A percentile compares a stretch with the other conserved stretches of the same genome.
phyloP scores from a whole-genome alignment of 768 basidiomycete genomes.

The Artomyces pyxidatus region DNA sequence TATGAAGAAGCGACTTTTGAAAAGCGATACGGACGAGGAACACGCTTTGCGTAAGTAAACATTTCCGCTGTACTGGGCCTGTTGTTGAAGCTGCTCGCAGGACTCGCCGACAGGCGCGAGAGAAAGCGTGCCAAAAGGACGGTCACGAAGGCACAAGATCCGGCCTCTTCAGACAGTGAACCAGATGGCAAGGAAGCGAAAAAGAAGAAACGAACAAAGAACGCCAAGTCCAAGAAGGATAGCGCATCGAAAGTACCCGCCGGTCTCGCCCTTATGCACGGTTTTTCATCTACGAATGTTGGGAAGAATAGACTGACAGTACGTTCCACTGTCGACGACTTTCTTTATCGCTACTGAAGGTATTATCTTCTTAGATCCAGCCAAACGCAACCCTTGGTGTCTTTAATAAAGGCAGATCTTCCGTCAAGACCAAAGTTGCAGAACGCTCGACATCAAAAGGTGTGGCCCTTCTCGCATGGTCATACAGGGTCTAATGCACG shows the following conservation, averaged over 20 bases:
- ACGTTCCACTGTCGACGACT: too few species aligned
- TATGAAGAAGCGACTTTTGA: conserved; percentile 3
- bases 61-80: not conserved
- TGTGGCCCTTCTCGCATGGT: not conserved
- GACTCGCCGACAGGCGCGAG: conserved; percentile 57
- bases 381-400: conserved; percentile 42
- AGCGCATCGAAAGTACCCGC: conserved; percentile 30
- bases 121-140: conserved; percentile 37
- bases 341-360: too few species aligned
- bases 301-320: conserved; percentile 59
- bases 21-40: conserved; percentile 26
- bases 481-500: not conserved
- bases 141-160: conserved; percentile 10
- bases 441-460: conserved; percentile 23
- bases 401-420: conserved; percentile 60
- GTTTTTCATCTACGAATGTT: conserved; percentile 54
- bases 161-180: not conserved
- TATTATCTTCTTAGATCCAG: conserved; percentile 30
- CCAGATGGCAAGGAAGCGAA: conserved; percentile 1
- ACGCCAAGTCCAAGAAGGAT: conserved; percentile 15
- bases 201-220: conserved; percentile 17
- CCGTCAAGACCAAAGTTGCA: conserved; percentile 29
- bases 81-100: conserved; percentile 26
- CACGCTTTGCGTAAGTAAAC: conserved; percentile 27
- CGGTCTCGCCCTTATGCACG: conserved; percentile 60